A percentile compares a stretch with the other conserved stretches of the same genome.
Conservation (phyloP, 2,329 filamentous ascomycete genomes). For the Calonectria naviculata region DNA sequence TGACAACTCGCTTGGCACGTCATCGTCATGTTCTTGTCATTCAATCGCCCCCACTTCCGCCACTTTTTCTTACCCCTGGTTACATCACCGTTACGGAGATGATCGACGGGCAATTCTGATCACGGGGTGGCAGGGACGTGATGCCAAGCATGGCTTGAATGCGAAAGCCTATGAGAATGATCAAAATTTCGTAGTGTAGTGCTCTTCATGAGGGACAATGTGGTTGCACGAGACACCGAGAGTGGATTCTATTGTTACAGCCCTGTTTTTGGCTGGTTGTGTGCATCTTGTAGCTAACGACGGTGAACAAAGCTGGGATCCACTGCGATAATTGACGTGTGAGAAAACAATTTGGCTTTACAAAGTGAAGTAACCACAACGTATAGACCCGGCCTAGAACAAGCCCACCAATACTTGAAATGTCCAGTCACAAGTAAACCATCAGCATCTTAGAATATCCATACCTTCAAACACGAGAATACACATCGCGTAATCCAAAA, state of each 20-base stretch:
- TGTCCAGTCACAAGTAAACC: rapidly evolving
- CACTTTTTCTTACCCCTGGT: neutral
- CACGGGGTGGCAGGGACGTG: neutral
- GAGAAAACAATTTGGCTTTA: neutral
- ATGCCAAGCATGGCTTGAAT: too few relatives aligned
- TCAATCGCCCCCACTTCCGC: slow-evolving; percentile 3
- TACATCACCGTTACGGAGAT: neutral
- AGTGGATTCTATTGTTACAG: neutral
- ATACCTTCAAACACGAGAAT: neutral
- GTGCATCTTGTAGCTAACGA: neutral
- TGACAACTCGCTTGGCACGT: slow-evolving; percentile 4
- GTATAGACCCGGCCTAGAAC: too few relatives aligned
- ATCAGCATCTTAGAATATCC: neutral
- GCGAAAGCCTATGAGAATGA: neutral
- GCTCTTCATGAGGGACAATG: neutral
- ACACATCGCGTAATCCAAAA: neutral
- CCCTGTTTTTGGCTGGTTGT: too few relatives aligned
- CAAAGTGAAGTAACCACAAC: too few relatives aligned
- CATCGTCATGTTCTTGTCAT: neutral
- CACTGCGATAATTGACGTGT: too few relatives aligned
- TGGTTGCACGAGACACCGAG: neutral
- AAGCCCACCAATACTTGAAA: too few relatives aligned
- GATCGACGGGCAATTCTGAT: neutral
- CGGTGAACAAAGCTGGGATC: neutral
- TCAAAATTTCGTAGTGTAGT: neutral